Evolutionary conservation across 495 filamentous ascomycete genomes (phyloP), one percentile per base, ranked within the genome.

Genomic region (Sordaria brevicollis): DNA sequence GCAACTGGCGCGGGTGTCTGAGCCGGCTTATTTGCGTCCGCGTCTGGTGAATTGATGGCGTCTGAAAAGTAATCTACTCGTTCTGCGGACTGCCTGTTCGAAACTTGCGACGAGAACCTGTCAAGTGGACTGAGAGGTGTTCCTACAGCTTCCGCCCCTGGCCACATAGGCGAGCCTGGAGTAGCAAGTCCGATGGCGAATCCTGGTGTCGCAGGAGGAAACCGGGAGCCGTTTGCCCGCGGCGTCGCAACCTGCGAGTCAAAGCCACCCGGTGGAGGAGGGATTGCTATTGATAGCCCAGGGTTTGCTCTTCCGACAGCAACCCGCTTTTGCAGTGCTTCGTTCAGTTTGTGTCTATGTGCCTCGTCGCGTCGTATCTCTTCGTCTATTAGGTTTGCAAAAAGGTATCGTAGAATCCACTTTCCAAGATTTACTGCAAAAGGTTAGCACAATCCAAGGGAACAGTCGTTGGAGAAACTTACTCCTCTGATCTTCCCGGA

Each of bases 401-500:
- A 99, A 2, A 99, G 86, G 79, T 97, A 97, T 65, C 95, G 89
- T 57, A 99, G 84, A 67, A 98, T 87, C 95, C 95, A 99, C 83
- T 96, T 97, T 4, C 95, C 95, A 67, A 98, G 88, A 78, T 97
- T 98, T 76, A 99, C 93, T 66, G 13, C 15, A 9, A 39, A 29
- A 25, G 65, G 68, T 74, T 25, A 75, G 72, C 67, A 71, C 29
- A 33, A 33, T 11, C 25, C 5, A 29, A 11, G 49, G 6, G 9
- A 49, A 39, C 25, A 19, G 39, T 65, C 5, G 31, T 34, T 33
- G n/a, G 66, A 13, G 54, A 36, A 4, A 77, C 90, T 77, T 88
- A 96, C 93, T 94, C 82, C 95, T 89, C 82, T 99, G 96, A 75
- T 99, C 95, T 71, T 97, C 94, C 62, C 90, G 85, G 74, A 96